Evolutionary conservation across 805 yeast species (phyloP), one percentile per base, ranked within the genome.

Genomic region (Metschnikowia henanensis): DNA sequence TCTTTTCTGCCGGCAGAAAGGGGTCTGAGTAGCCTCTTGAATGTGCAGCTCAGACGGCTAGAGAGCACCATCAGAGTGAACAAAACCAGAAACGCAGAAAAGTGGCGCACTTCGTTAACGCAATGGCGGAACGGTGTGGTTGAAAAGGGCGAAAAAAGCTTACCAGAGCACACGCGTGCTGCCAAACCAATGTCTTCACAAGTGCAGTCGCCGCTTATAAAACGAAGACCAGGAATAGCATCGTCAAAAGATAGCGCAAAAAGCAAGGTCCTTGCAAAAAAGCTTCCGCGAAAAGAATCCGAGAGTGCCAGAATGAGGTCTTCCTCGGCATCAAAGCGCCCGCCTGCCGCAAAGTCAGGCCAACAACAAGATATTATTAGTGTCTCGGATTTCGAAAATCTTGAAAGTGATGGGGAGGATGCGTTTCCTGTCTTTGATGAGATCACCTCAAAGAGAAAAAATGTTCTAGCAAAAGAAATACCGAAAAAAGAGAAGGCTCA

Each of bases 311-410:
- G n/a, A n/a, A n/a, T n/a, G n/a, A n/a, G n/a, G n/a, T n/a, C n/a
- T n/a, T n/a, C n/a, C n/a, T n/a, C n/a, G n/a, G n/a, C n/a, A n/a
- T 45, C 57, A 5, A 56, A 56, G 29, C 43, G 59, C 23, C 59
- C 59, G 1, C 60, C 59, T 0, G 38, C 42, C 1, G 30, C 37
- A 8, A 37, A 30, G 13, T 44, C 49, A 9, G 59, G 32, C 10
- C 16, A 13, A 10, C 36, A 52, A 16, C 26, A 34, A 16, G 51
- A 50, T 22, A 59, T 59, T 15, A 66, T 67, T 23, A 61, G 64
- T 40, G 73, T 65, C 26, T 62, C 69, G 16, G 73, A 69, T 45
- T 69, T 69, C 45, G 73, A 68, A 30, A 70, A 62, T 40, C 52
- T 69, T 37, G 64, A 56, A 35, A 48, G 41, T 30, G 49, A 44